phyloP scores from a whole-genome alignment of 768 basidiomycete genomes.

The Mycena capillaripes region DNA sequence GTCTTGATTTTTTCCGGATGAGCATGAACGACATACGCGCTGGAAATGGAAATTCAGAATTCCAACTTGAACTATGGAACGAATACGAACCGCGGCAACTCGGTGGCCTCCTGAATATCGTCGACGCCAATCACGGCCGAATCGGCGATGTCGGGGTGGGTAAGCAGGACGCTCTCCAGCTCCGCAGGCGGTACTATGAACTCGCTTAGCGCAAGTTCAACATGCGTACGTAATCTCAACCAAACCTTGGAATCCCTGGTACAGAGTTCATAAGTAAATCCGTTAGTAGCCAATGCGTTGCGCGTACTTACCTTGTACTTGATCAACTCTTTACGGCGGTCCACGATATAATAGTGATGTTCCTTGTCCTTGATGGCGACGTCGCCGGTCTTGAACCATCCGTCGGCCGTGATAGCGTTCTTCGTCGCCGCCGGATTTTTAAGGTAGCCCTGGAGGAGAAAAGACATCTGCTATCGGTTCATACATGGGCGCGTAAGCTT shows the following conservation, averaged over 20 bases:
- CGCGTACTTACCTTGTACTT: constrained; percentile 63
- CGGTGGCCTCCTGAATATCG: constrained; percentile 66
- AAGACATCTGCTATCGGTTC: background rate
- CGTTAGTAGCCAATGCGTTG: background rate
- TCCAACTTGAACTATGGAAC: background rate
- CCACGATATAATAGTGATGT: constrained; percentile 72
- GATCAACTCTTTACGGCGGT: constrained; percentile 70
- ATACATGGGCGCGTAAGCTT: background rate
- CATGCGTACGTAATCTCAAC: background rate
- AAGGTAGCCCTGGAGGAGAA: constrained; percentile 65
- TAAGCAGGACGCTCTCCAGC: constrained; percentile 72
- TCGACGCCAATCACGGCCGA: constrained; percentile 76
- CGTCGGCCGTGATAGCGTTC: constrained; percentile 67
- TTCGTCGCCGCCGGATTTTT: constrained; percentile 71
- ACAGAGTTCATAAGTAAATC: background rate
- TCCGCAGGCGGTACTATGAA: constrained; percentile 75
- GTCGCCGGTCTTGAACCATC: constrained; percentile 85
- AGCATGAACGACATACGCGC: constrained; percentile 63
- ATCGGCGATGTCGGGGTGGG: constrained; percentile 72
- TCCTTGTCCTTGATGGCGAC: constrained; percentile 69
- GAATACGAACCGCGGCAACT: constrained; percentile 69
- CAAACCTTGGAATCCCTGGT: constrained; percentile 31
- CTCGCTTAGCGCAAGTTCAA: background rate
- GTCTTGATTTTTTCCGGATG: constrained; percentile 38
- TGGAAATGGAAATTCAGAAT: constrained; percentile 31